Evolutionary conservation across 1,284 basidiomycete species (phyloP).

Genomic region (Sanguinoderma infundibulare): DNA sequence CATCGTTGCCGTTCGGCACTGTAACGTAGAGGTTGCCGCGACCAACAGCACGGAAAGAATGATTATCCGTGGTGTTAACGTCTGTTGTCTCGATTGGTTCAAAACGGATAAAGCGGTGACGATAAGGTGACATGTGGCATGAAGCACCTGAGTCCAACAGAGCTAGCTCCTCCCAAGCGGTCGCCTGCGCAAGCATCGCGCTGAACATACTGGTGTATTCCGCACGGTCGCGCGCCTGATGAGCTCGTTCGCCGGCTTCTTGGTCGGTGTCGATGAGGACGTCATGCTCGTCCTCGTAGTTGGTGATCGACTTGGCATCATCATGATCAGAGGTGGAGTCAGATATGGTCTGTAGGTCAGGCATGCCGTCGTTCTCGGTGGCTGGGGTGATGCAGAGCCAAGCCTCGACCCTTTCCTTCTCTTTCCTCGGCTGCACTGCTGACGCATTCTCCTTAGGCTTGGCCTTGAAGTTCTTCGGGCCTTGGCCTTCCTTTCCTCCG

Average conservation of each 20-base stretch:
- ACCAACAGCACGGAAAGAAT: no score
- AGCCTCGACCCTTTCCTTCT: slow-evolving; percentile 5
- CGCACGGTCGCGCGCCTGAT: no score
- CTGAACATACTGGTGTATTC: neutral
- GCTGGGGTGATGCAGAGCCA: slow-evolving; percentile 1
- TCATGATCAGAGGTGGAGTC: neutral
- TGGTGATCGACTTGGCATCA: neutral
- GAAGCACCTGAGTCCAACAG: slow-evolving; percentile 45
- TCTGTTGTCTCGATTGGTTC: no score
- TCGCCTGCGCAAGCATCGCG: slow-evolving; percentile 3
- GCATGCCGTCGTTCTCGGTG: slow-evolving; percentile 2
- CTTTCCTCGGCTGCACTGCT: slow-evolving; percentile 17
- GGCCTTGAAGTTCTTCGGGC: slow-evolving; percentile 9
- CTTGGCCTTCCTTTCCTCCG: slow-evolving; percentile 32
- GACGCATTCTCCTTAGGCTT: slow-evolving; percentile 17
- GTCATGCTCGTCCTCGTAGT: no score
- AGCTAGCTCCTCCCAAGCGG: slow-evolving; percentile 5
- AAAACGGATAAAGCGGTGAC: slow-evolving; percentile 37
- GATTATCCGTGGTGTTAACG: no score
- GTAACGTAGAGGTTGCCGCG: no score
- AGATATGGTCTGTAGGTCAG: slow-evolving; percentile 8
- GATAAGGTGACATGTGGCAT: slow-evolving; percentile 44
- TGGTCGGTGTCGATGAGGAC: no score
- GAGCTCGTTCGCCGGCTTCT: no score
- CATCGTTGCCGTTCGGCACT: no score